phyloP scores from a whole-genome alignment of 2,329 filamentous ascomycete species.

The Onygenales sp. region DNA sequence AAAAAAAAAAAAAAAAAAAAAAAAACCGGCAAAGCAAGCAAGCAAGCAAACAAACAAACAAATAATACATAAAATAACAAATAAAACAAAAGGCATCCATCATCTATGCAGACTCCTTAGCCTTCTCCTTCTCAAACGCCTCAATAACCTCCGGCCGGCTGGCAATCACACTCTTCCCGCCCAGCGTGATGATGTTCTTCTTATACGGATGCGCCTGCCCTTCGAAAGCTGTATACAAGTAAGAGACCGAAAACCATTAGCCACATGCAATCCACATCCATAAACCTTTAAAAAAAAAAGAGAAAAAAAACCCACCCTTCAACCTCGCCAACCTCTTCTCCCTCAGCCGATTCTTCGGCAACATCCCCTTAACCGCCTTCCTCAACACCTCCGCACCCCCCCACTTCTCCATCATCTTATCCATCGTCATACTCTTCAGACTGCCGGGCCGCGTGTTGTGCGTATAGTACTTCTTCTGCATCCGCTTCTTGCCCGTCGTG shows the following conservation, averaged over 20 bases:
- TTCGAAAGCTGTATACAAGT: conserved; percentile 60
- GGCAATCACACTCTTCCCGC: conserved; percentile 40
- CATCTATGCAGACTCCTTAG: conserved; percentile 3
- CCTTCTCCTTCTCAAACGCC: conserved; percentile 26
- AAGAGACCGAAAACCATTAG: not conserved
- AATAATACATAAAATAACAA: conserved; percentile 4
- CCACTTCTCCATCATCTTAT: conserved; percentile 85
- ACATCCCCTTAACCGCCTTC: conserved; percentile 90
- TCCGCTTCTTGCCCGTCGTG: conserved; percentile 83
- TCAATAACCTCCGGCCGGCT: conserved; percentile 26
- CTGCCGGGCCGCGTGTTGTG: conserved; percentile 86
- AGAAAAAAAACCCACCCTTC: conserved; percentile 50
- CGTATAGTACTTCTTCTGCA: conserved; percentile 91
- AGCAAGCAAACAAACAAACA: not conserved
- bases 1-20: conserved; percentile 16
- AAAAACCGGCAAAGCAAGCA: conserved; percentile 13
- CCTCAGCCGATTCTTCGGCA: conserved; percentile 90
- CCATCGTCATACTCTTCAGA: conserved; percentile 85
- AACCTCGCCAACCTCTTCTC: conserved; percentile 79
- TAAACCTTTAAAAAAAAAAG: not conserved
- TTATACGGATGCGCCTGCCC: conserved; percentile 86
- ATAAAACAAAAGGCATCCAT: conserved; percentile 19
- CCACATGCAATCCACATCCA: not conserved
- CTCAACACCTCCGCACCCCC: conserved; percentile 85
- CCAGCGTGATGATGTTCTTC: conserved; percentile 70